phyloP scores from a whole-genome alignment of 179 eudicot genomes.

The Spergularia azorica region DNA sequence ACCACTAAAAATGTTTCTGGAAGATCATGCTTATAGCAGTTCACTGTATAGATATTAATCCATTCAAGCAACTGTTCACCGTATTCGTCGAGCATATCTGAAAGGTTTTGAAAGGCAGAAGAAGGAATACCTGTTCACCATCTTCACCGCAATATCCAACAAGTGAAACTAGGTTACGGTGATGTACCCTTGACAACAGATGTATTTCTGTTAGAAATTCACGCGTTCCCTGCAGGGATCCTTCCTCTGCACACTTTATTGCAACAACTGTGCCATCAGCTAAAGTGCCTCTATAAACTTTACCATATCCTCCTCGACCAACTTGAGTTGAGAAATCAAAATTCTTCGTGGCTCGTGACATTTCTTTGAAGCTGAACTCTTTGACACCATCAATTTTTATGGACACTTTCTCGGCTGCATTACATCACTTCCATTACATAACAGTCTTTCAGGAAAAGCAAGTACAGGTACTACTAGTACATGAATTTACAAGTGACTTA shows the following conservation, averaged over 20 bases:
- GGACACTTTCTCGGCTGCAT: slow-evolving; percentile 61
- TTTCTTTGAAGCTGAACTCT: slow-evolving; percentile 61
- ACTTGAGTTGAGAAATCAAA: slow-evolving; percentile 51
- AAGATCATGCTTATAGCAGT: neutral
- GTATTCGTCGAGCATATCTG: neutral
- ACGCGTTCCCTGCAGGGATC: slow-evolving; percentile 73
- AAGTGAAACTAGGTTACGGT: slow-evolving; percentile 68
- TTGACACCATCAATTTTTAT: slow-evolving; percentile 69
- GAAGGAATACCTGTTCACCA: slow-evolving; percentile 60
- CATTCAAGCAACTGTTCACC: neutral
- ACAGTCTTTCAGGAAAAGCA: neutral
- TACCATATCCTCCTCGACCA: slow-evolving; percentile 90
- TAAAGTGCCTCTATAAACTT: slow-evolving; percentile 61
- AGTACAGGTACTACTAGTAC: neutral
- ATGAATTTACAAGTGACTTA: slow-evolving; percentile 35
- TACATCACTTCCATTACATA: slow-evolving; percentile 8
- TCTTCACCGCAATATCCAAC: slow-evolving; percentile 71
- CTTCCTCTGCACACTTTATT: slow-evolving; percentile 72
- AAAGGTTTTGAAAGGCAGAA: slow-evolving; percentile 3
- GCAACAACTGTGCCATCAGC: slow-evolving; percentile 57
- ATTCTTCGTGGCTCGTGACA: slow-evolving; percentile 55
- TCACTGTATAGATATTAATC: neutral
- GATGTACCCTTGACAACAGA: slow-evolving; percentile 73
- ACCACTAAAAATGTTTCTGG: neutral
- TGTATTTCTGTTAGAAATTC: slow-evolving; percentile 81